Evolutionary conservation across 176 grass and related monocot genomes (phyloP).

Genomic region (Thinopyrum elongatum): DNA sequence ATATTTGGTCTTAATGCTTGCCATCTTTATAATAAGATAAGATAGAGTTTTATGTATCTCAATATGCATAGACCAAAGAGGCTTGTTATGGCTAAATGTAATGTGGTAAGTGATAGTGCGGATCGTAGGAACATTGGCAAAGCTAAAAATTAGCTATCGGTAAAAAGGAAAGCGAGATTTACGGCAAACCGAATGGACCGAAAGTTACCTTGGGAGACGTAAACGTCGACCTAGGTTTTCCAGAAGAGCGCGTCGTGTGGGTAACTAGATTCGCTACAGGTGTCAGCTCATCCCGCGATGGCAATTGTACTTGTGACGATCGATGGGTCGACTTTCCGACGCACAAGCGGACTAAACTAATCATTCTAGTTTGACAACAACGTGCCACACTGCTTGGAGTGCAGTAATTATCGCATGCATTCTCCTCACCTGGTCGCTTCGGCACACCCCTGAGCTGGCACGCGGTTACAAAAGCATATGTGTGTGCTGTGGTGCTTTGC

Average conservation of each 20-base stretch:
- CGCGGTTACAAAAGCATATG: slow-evolving; percentile 15
- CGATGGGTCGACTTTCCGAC: slow-evolving; percentile 30
- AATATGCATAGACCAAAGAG: no score
- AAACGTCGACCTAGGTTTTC: not conserved
- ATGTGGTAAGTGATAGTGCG: not conserved
- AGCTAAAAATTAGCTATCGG: not conserved
- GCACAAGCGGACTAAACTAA: slow-evolving; percentile 45
- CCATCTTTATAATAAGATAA: no score
- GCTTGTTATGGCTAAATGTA: not conserved
- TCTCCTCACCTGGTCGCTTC: slow-evolving; percentile 17
- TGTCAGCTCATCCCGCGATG: not conserved
- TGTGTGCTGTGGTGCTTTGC: not conserved
- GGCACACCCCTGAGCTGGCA: slow-evolving; percentile 20
- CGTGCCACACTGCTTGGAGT: not conserved
- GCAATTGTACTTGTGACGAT: not conserved
- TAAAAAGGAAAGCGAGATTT: not conserved
- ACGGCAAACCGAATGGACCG: not conserved
- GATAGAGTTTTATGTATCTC: no score
- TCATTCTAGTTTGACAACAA: not conserved
- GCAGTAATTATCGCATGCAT: not conserved
- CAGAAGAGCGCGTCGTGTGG: slow-evolving; percentile 22
- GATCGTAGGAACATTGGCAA: not conserved
- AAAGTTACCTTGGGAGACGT: not conserved
- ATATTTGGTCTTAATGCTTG: no score
- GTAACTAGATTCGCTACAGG: not conserved